phyloP scores from a whole-genome alignment of 345 rosid species.

The Eucalyptus polybractea region DNA sequence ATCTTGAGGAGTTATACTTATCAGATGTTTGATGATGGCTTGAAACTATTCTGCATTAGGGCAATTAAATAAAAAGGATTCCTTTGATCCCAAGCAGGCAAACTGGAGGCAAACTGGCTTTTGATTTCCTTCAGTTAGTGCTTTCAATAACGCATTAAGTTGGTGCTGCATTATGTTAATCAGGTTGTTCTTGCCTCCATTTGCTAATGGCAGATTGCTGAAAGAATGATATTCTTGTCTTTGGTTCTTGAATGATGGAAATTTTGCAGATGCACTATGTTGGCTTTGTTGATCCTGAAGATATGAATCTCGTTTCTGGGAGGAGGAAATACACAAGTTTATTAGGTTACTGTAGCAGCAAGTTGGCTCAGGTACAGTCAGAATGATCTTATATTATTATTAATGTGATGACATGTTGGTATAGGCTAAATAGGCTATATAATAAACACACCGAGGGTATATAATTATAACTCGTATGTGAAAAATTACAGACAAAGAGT shows the following conservation, averaged over 20 bases:
- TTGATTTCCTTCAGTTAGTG: not conserved
- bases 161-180: not conserved
- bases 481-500: not conserved
- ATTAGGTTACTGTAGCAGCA: conserved; percentile 61
- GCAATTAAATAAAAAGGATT: not conserved
- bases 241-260: not conserved
- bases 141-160: not conserved
- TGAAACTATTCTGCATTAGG: not conserved
- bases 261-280: conserved; percentile 73
- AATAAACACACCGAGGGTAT: not conserved
- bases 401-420: not conserved
- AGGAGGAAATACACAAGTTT: conserved; percentile 67
- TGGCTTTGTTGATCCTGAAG: conserved; percentile 83
- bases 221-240: not conserved
- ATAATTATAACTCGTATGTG: not conserved
- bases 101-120: not conserved
- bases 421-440: not conserved
- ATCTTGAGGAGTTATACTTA: not conserved
- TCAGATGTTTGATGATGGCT: not conserved
- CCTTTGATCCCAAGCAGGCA: not conserved
- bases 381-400: not conserved
- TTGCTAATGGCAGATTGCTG: not conserved
- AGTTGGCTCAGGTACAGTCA: conserved; percentile 81
- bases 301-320: conserved; percentile 74
- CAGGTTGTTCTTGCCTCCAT: not conserved